Base-by-base conservation (phyloP, 495 filamentous ascomycete genomes). In the Cladorrhinum samala region DNA sequence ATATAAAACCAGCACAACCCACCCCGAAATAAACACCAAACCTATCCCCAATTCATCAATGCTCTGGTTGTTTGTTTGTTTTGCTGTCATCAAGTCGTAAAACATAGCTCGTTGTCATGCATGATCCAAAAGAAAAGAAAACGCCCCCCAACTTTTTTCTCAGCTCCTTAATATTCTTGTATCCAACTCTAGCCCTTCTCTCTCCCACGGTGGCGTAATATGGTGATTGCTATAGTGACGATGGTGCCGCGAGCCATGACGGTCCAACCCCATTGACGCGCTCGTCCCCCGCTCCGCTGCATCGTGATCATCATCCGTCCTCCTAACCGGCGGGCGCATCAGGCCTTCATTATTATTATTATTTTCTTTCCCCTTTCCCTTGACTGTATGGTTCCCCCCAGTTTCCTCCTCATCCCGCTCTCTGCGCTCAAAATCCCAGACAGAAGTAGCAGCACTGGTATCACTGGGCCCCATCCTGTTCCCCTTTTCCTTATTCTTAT, bases 161-260 rank as follows among this genome's bases (percentile, higher is more conserved):
- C 20, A 57, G 25, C 43, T 49, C 38, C 44, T 11, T 19, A 57
- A 49, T 11, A 57, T 57, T 18, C 18, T 57, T n/a, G 36, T 49
- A 52, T 57, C 54, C 49, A 57, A 17, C 16, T 25, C 24, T 17
- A 23, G 45, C 17, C 33, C 25, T 24, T 57, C 20, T 14, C n/a
- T 52, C 21, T 57, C 54, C 54, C 54, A 57, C 3, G 54, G 54
- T 33, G 54, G 24, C 25, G 16, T n/a, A n/a, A n/a, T n/a, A n/a
- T n/a, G n/a, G n/a, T n/a, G n/a, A n/a, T n/a, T n/a, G 52, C 38
- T 50, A 16, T 24, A 24, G 14, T n/a, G 42, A 45, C 14, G 37
- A 1, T 46, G 40, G 8, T 9, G 18, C 42, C 2, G 20, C 45
- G 23, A 17, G 13, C 17, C 9, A n/a, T n/a, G n/a, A 30, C 39